phyloP scores from a whole-genome alignment of 768 basidiomycete species.

The Lepiota venenata region DNA sequence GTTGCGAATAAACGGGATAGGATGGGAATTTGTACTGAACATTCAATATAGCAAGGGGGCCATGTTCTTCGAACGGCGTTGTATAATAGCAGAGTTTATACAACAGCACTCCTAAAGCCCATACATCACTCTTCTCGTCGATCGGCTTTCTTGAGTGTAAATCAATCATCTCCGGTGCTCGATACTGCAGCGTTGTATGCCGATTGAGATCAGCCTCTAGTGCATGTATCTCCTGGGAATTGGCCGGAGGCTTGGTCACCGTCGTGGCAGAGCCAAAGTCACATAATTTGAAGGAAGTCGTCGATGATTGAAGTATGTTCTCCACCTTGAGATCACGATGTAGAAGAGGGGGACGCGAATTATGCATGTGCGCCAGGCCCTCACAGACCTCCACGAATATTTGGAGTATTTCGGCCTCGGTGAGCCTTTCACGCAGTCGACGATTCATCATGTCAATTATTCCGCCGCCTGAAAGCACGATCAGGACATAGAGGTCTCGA shows the following conservation, averaged over 20 bases:
- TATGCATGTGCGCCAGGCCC: conserved; percentile 96
- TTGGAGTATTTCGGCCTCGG: conserved; percentile 94
- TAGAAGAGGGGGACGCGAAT: conserved; percentile 82
- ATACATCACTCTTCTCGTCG: conserved; percentile 95
- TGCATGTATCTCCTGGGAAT: conserved; percentile 78
- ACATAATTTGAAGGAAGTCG: conserved; percentile 89
- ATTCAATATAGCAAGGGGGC: conserved; percentile 92
- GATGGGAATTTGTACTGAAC: conserved; percentile 92
- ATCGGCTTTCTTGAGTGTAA: conserved; percentile 77
- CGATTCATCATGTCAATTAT: conserved; percentile 99
- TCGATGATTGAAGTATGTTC: conserved; percentile 89
- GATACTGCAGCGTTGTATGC: conserved; percentile 95
- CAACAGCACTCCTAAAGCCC: conserved; percentile 94
- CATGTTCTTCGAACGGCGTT: conserved; percentile 98
- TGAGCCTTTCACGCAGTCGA: conserved; percentile 88
- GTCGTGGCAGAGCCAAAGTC: conserved; percentile 94
- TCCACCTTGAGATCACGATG: conserved; percentile 99
- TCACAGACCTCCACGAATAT: conserved; percentile 99
- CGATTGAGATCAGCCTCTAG: conserved; percentile 90
- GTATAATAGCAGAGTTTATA: conserved; percentile 99
- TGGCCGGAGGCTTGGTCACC: conserved; percentile 71
- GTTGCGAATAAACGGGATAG: conserved; percentile 81
- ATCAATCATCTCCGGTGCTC: conserved; percentile 99
- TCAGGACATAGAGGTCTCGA: conserved; percentile 1
- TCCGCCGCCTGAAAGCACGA: conserved; percentile 68